These are phyloP conservation scores for Cyberlindnera subsufficiens DNA, from an alignment of 805 yeast genomes.

Conservation along the genomic window DNA sequence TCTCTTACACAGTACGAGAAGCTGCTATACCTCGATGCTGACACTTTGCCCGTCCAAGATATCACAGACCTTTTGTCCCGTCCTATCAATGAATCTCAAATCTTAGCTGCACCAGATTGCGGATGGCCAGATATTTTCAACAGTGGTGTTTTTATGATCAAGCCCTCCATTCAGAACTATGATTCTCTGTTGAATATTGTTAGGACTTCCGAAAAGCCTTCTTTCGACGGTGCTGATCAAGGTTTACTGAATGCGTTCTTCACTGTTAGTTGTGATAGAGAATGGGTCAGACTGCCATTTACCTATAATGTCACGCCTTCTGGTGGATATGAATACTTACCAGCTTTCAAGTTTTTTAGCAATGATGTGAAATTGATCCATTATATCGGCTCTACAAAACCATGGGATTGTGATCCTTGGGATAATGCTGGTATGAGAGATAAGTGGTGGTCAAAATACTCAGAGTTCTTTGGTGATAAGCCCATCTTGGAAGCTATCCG, in stretches of 20 bases:
- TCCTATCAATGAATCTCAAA: constrained; percentile 17
- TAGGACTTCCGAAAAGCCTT: constrained; percentile 22
- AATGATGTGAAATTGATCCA: constrained; percentile 46
- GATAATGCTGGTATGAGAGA: constrained; percentile 13
- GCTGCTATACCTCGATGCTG: constrained; percentile 60
- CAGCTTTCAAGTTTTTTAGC: constrained; percentile 56
- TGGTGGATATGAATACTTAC: constrained; percentile 63
- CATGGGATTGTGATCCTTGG: constrained; percentile 35
- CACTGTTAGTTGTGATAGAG: constrained; percentile 13
- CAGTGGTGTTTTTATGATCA: constrained; percentile 61
- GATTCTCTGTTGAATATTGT: constrained; percentile 30
- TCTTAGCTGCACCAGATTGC: constrained; percentile 56
- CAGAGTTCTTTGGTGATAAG: constrained; percentile 17
- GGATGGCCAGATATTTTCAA: constrained; percentile 92
- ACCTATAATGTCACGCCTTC: constrained; percentile 76
- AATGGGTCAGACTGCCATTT: constrained; percentile 76
- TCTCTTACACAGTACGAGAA: constrained; percentile 35
- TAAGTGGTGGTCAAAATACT: constrained; percentile 21
- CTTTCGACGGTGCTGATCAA: constrained; percentile 89
- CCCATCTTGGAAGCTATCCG: constrained; percentile 15
- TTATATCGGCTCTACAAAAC: constrained; percentile 60
- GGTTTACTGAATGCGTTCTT: constrained; percentile 75
- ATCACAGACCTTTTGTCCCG: constrained; percentile 16
- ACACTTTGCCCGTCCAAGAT: constrained; percentile 43
- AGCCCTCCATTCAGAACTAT: constrained; percentile 43